A percentile compares a stretch with the other conserved stretches of the same genome.
These are phyloP conservation scores for Yamadazyma olivae DNA, from an alignment of 805 yeast genomes.

Conservation along the genomic window DNA sequence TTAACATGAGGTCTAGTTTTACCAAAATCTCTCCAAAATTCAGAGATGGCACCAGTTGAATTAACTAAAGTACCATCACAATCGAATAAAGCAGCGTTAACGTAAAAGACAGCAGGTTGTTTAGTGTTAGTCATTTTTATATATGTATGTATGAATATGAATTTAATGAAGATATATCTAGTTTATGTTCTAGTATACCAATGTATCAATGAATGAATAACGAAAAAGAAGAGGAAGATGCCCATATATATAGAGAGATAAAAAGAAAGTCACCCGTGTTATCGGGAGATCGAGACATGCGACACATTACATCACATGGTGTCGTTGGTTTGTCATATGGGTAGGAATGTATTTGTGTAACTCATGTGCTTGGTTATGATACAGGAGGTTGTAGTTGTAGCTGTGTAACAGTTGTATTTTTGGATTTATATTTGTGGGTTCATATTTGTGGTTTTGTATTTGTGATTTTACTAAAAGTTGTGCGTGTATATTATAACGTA, in stretches of 20 bases:
- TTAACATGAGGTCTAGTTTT: conserved; percentile 63
- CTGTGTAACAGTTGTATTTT: no score
- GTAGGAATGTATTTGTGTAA: no score
- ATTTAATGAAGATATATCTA: no score
- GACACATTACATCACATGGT: background rate
- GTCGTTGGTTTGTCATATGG: background rate
- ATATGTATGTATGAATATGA: background rate
- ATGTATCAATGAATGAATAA: no score
- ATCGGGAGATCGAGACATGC: background rate
- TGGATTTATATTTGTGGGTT: no score
- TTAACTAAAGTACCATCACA: conserved; percentile 86
- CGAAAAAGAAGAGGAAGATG: background rate
- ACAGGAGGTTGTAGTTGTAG: no score
- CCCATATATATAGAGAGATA: background rate
- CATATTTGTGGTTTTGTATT: no score
- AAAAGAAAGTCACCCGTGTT: background rate
- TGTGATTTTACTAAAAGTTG: no score
- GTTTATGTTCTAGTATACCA: no score
- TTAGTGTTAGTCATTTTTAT: conserved; percentile 32
- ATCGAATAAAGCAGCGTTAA: conserved; percentile 63
- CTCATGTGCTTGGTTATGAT: no score
- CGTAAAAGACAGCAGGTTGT: conserved; percentile 42
- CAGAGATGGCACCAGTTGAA: conserved; percentile 79
- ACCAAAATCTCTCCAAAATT: conserved; percentile 76
- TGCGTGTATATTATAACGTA: no score